Evolutionary conservation across 1,284 basidiomycete genomes (phyloP).

Genomic region (Fomitopsis schrenkii): DNA sequence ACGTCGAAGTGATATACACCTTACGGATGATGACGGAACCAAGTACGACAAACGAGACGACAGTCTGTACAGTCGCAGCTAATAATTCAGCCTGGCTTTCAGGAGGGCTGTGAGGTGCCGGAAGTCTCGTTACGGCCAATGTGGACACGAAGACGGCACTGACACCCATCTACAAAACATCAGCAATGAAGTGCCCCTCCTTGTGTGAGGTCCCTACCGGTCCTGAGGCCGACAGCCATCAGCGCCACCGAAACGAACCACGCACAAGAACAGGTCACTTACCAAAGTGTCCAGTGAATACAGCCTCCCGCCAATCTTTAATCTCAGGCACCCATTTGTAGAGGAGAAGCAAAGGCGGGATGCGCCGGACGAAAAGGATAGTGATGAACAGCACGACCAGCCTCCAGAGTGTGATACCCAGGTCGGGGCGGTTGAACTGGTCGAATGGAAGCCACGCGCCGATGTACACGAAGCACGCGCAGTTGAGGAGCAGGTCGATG

Average conservation of each 20-base stretch:
- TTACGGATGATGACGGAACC: slow-evolving; percentile 78
- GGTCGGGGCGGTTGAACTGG: slow-evolving; percentile 54
- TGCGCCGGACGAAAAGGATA: slow-evolving; percentile 70
- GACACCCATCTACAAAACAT: slow-evolving; percentile 60
- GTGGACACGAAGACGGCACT: slow-evolving; percentile 86
- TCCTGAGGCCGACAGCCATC: slow-evolving; percentile 30
- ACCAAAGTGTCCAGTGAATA: slow-evolving; percentile 90
- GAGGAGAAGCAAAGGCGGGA: slow-evolving; percentile 70
- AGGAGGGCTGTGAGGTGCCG: slow-evolving; percentile 54
- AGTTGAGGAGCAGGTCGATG: slow-evolving; percentile 84
- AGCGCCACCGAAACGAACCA: neutral
- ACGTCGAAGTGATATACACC: slow-evolving; percentile 17
- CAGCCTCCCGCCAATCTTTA: slow-evolving; percentile 69
- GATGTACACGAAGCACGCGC: slow-evolving; percentile 86
- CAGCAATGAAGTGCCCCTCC: neutral
- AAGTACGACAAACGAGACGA: slow-evolving; percentile 82
- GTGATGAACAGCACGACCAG: slow-evolving; percentile 63
- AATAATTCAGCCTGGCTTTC: slow-evolving; percentile 67
- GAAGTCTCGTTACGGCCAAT: slow-evolving; percentile 66
- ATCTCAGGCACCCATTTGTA: slow-evolving; percentile 88
- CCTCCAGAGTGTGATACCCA: slow-evolving; percentile 74
- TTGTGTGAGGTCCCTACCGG: slow-evolving; percentile 39
- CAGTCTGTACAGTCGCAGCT: slow-evolving; percentile 67
- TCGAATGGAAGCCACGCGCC: slow-evolving; percentile 86
- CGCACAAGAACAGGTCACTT: slow-evolving; percentile 6